phyloP scores from a whole-genome alignment of 2,329 filamentous ascomycete species.

The Botrytis squamosa region DNA sequence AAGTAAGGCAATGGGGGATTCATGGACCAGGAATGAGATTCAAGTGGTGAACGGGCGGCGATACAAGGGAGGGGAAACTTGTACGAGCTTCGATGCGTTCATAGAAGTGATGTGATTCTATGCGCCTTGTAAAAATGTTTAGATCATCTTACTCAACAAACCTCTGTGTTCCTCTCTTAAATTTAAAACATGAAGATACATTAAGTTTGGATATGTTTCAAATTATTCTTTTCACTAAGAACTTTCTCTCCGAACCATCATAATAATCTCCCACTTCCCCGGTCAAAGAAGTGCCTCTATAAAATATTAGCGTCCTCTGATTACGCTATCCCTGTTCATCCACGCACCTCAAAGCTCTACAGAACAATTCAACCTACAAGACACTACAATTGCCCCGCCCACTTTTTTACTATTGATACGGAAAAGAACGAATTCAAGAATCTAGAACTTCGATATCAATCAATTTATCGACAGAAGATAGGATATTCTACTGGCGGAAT shows the following conservation, averaged over 20 bases:
- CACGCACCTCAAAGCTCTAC: conserved; percentile 19
- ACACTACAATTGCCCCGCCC: conserved; percentile 20
- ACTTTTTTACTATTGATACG: conserved; percentile 18
- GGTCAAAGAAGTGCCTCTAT: conserved; percentile 19
- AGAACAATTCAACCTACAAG: conserved; percentile 20
- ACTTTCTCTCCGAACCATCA: background rate
- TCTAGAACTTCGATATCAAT: conserved; percentile 7
- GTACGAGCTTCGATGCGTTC: conserved; percentile 36
- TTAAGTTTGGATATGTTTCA: background rate
- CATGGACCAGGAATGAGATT: conserved; percentile 27
- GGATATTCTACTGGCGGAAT: conserved; percentile 17
- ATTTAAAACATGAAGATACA: conserved; percentile 12
- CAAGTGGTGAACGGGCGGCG: conserved; percentile 6
- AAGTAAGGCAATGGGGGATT: conserved; percentile 21
- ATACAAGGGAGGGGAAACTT: conserved; percentile 28
- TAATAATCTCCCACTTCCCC: conserved; percentile 19
- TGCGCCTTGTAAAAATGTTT: conserved; percentile 41
- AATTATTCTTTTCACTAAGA: background rate
- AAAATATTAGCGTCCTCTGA: conserved; percentile 21
- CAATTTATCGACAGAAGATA: conserved; percentile 1
- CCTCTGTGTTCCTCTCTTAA: conserved; percentile 17
- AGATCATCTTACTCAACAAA: conserved; percentile 38
- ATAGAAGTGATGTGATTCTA: conserved; percentile 36
- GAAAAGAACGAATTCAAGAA: conserved; percentile 1
- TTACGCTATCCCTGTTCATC: conserved; percentile 21